Evolutionary conservation across 345 rosid species (phyloP).

Genomic region (Gossypium sturtianum): DNA sequence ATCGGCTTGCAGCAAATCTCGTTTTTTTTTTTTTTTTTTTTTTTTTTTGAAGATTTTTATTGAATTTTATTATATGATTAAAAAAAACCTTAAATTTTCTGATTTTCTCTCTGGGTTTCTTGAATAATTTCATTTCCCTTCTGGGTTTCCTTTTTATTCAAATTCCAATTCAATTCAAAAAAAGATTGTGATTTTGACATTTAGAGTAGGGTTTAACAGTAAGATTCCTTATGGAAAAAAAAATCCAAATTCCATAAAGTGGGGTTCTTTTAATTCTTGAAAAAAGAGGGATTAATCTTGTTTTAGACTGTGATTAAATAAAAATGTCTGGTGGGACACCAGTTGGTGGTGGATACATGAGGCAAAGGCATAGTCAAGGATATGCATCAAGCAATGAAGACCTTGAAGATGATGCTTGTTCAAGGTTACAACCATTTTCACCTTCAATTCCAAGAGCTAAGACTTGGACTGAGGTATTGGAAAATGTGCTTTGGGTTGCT

Average conservation of each 20-base stretch:
- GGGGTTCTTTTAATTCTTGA: conserved; percentile 13
- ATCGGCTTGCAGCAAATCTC: conserved; percentile 17
- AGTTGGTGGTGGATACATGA: conserved; percentile 73
- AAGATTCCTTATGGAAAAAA: neutral
- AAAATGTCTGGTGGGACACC: conserved; percentile 96
- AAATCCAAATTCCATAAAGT: conserved; percentile 9
- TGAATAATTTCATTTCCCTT: conserved; percentile 4
- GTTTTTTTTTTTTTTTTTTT: neutral
- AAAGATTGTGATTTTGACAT: neutral
- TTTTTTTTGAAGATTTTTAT: neutral
- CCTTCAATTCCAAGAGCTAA: conserved; percentile 32
- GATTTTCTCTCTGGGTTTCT: conserved; percentile 11
- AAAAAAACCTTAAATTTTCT: neutral
- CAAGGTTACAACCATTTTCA: conserved; percentile 54
- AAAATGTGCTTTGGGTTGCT: conserved; percentile 78
- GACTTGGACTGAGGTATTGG: conserved; percentile 68
- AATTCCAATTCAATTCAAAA: neutral
- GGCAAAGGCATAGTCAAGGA: conserved; percentile 95
- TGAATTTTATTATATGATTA: conserved; percentile 1
- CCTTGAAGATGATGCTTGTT: conserved; percentile 88
- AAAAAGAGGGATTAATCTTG: neutral
- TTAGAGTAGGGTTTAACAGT: conserved; percentile 5
- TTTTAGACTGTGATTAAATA: conserved; percentile 3
- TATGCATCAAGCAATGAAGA: conserved; percentile 84
- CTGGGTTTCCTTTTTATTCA: conserved; percentile 1